Evolutionary conservation across 1,284 basidiomycete genomes (phyloP), one percentile per base, ranked within the genome.

Genomic region (Melampsora larici-populina): DNA sequence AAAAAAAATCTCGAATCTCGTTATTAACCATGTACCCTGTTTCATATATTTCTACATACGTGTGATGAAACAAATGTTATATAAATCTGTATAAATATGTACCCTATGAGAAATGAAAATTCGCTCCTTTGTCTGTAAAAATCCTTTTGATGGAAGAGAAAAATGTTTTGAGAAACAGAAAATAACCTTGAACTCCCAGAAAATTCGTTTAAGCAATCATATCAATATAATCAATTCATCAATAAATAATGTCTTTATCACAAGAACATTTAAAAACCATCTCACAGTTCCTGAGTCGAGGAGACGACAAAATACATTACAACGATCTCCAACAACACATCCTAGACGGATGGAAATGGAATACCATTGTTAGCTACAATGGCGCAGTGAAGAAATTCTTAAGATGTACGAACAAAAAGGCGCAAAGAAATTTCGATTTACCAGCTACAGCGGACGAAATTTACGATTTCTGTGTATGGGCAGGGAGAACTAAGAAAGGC

Each of bases 261-360:
- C 11, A 21, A 49, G 11, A 11, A 49, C 11, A 49, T 11, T 21
- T 55, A 9, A 36, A 36, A 36, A 4, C 36, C 3, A 36, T 36
- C 9, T 36, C 36, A 36, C 36, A 36, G 3, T 36, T 36, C 9
- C 36, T 36, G 3, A 36, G 36, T 36, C 3, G 36, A 36, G 9
- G 9, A 3, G 9, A 9, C 3, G 36, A 36, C 4, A 9, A 4
- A 5, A 13, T 55, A 55, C 4, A 55, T 4, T 24, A 5, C 3
- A 55, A 55, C 15, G 51, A 18, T 13, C 7, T 40, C 4, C 33
- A 67, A n/a, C 8, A 13, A n/a, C 62, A 64, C 29, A 29, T 64
- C 17, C 21, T 46, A 9, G 46, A 13, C 1, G 66, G 66, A 1
- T 68, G 66, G 66, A 68, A 68, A 68, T 48, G 40, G 66, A 68